phyloP scores from a whole-genome alignment of 805 yeast genomes.

The Candida easanensis region DNA sequence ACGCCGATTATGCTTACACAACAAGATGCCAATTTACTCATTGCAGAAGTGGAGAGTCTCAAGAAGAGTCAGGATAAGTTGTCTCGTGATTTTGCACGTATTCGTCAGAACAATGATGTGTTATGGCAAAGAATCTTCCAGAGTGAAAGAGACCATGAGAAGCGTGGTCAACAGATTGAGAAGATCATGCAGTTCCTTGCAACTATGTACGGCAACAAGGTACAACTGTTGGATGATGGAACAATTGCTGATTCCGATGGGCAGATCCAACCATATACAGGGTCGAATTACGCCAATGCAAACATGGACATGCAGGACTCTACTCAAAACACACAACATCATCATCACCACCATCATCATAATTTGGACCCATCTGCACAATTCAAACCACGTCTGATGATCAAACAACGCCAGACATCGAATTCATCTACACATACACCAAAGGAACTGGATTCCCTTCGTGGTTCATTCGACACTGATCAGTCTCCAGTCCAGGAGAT shows the following conservation, averaged over 20 bases:
- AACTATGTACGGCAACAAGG: constrained; percentile 44
- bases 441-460: not conserved
- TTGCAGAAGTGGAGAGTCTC: constrained; percentile 36
- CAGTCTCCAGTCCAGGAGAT: constrained; percentile 26
- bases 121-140: constrained; percentile 87
- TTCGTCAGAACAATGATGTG: constrained; percentile 82
- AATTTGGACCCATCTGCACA: not conserved
- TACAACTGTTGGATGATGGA: constrained; percentile 23
- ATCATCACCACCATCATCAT: no score
- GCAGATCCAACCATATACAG: constrained; percentile 3
- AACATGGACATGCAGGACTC: not conserved
- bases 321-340: no score
- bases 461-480: constrained; percentile 7
- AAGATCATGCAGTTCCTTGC: constrained; percentile 86
- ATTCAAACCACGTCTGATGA: constrained; percentile 22
- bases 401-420: constrained; percentile 20
- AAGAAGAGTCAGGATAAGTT: constrained; percentile 78
- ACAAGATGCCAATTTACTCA: not conserved
- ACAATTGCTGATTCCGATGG: constrained; percentile 1
- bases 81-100: constrained; percentile 78
- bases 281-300: no score
- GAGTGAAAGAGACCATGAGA: constrained; percentile 82
- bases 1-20: not conserved
- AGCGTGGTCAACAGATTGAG: constrained; percentile 70
- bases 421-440: constrained; percentile 8